Conservation (phyloP, 495 filamentous ascomycete species). For the Xylaria venustula region DNA sequence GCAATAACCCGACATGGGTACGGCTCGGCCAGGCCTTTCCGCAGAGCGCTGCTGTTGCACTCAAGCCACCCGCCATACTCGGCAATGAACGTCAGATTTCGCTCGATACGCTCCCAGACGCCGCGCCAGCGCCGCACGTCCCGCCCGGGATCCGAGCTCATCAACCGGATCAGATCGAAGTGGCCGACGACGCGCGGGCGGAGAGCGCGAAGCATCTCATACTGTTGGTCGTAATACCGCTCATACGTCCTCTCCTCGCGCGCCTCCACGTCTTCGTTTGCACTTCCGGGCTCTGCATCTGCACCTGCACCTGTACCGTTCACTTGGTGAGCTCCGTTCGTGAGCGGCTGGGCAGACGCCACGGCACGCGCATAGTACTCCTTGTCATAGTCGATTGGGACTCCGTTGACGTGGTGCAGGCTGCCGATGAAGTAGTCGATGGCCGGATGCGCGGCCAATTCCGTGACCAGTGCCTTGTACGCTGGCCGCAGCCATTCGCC, state of each 20-base stretch:
- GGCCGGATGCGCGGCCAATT: constrained; percentile 56
- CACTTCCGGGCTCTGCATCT: background rate
- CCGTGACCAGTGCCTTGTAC: constrained; percentile 56
- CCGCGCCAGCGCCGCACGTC: constrained; percentile 48
- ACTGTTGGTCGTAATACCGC: constrained; percentile 85
- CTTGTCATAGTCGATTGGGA: constrained; percentile 86
- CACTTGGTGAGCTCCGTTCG: background rate
- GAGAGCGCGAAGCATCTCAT: constrained; percentile 71
- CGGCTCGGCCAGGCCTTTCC: constrained; percentile 87
- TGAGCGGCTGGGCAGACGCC: constrained; percentile 5
- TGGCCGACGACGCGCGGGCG: constrained; percentile 84
- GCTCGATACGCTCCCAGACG: constrained; percentile 70
- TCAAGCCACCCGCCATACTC: constrained; percentile 81
- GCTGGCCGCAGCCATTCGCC: constrained; percentile 81
- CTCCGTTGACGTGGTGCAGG: constrained; percentile 79
- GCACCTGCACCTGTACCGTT: background rate
- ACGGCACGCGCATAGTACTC: constrained; percentile 62
- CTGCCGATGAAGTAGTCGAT: constrained; percentile 91
- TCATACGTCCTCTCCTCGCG: constrained; percentile 70
- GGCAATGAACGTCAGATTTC: constrained; percentile 71
- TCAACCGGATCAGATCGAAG: constrained; percentile 86
- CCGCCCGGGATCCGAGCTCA: constrained; percentile 64
- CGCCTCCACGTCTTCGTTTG: constrained; percentile 25
- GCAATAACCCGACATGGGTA: constrained; percentile 83
- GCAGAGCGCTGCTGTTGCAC: constrained; percentile 78